Percentiles rank a stretch among this genome's conserved stretches.
phyloP scores from a whole-genome alignment of 2,329 filamentous ascomycete species.

The Exophiala mesophila region DNA sequence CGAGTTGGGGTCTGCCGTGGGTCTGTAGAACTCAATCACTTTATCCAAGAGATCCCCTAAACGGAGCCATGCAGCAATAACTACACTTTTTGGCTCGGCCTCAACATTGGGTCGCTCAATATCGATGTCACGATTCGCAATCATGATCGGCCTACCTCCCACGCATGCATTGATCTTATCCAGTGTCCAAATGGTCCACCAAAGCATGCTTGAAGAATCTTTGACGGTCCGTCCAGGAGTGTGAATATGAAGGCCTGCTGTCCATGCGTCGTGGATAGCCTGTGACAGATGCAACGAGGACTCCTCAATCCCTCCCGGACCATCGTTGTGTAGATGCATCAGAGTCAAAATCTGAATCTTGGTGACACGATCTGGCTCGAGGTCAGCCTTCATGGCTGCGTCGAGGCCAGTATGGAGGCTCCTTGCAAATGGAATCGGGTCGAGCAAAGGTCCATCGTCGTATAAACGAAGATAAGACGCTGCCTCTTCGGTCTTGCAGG shows the following conservation, averaged over 20 bases:
- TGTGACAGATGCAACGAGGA: conserved; percentile 38
- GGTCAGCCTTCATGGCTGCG: conserved; percentile 34
- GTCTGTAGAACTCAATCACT: conserved; percentile 39
- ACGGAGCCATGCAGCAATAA: conserved; percentile 36
- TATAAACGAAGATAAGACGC: conserved; percentile 31
- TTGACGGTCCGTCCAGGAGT: conserved; percentile 30
- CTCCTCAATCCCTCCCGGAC: conserved; percentile 37
- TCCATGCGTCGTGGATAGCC: conserved; percentile 40
- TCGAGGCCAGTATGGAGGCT: conserved; percentile 36
- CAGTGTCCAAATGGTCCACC: conserved; percentile 40
- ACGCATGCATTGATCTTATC: conserved; percentile 41
- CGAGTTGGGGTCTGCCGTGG: conserved; percentile 30
- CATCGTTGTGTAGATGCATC: conserved; percentile 40
- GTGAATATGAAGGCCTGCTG: conserved; percentile 36
- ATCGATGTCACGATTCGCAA: conserved; percentile 39
- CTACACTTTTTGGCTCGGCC: conserved; percentile 15
- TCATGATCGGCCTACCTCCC: conserved; percentile 36
- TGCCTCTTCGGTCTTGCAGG: conserved; percentile 36
- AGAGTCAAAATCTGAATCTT: conserved; percentile 36
- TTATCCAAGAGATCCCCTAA: conserved; percentile 36
- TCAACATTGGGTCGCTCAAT: conserved; percentile 30
- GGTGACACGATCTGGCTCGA: conserved; percentile 35
- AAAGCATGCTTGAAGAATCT: conserved; percentile 32
- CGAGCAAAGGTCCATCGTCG: conserved; percentile 30
- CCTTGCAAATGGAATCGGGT: conserved; percentile 36